phyloP scores from a whole-genome alignment of 176 grass and related monocot species.

The Aechmea fasciata region DNA sequence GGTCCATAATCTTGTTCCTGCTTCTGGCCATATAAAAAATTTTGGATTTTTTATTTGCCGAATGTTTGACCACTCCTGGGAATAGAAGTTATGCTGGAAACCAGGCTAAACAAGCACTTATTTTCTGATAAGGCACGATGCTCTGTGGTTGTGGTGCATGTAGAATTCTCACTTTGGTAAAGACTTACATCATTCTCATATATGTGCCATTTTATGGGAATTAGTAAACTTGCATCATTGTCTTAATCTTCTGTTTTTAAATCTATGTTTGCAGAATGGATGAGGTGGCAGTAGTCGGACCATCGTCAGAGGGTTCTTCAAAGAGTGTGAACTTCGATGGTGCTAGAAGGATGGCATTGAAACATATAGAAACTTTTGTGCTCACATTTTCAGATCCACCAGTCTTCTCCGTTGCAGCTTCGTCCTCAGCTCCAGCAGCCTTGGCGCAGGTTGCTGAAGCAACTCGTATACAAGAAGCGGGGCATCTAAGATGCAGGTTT shows the following conservation, averaged over 20 bases:
- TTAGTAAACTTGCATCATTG: background rate
- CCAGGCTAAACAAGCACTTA: too few relatives aligned
- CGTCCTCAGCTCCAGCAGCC: constrained; percentile 60
- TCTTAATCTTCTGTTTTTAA: background rate
- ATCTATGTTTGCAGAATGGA: constrained; percentile 63
- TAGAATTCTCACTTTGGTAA: too few relatives aligned
- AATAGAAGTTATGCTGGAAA: too few relatives aligned
- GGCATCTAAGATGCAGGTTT: constrained; percentile 98
- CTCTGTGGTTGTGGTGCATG: too few relatives aligned
- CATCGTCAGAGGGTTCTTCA: constrained; percentile 62
- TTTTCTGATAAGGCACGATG: too few relatives aligned
- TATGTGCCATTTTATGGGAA: background rate
- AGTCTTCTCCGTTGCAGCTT: constrained; percentile 50
- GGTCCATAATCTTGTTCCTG: too few relatives aligned
- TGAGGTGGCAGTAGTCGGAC: constrained; percentile 64
- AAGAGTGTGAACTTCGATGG: constrained; percentile 80
- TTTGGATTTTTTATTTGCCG: too few relatives aligned
- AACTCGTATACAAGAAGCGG: constrained; percentile 92
- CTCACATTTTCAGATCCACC: constrained; percentile 83
- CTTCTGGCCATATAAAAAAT: too few relatives aligned
- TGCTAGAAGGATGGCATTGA: constrained; percentile 94
- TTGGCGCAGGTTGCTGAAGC: constrained; percentile 69
- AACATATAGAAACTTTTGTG: constrained; percentile 91
- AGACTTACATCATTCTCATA: too few relatives aligned
- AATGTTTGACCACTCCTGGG: too few relatives aligned